Percentiles rank a stretch among this genome's conserved stretches.
These are phyloP conservation scores for Linum lewisii DNA, from an alignment of 345 rosid species.

Conservation along the genomic window DNA sequence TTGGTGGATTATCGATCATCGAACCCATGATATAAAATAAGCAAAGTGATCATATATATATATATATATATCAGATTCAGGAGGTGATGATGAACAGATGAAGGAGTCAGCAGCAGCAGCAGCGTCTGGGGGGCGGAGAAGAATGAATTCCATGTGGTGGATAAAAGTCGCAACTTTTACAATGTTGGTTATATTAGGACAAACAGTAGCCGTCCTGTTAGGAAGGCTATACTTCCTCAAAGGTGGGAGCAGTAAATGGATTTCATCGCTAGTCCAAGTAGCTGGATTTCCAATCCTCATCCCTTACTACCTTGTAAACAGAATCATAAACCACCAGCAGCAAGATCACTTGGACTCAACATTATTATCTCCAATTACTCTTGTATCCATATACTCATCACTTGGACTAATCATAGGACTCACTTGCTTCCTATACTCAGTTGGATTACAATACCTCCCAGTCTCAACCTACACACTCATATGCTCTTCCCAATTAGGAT, in stretches of 20 bases:
- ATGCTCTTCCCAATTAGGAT: conserved; percentile 35
- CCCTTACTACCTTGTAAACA: background rate
- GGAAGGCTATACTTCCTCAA: conserved; percentile 15
- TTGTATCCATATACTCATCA: conserved; percentile 19
- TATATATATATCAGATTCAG: too few species aligned
- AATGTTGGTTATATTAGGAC: conserved; percentile 11
- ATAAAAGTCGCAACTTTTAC: conserved; percentile 3
- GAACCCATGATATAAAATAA: background rate
- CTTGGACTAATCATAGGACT: conserved; percentile 30
- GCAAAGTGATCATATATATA: too few species aligned
- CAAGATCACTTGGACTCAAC: too few species aligned
- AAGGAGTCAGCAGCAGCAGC: too few species aligned
- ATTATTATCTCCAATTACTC: too few species aligned
- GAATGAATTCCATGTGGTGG: conserved; percentile 8
- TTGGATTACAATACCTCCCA: conserved; percentile 42
- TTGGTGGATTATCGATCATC: too few species aligned
- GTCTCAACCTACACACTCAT: conserved; percentile 44
- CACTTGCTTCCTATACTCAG: conserved; percentile 26
- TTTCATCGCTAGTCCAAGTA: background rate
- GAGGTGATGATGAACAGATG: background rate
- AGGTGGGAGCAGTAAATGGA: background rate
- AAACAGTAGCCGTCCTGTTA: conserved; percentile 11
- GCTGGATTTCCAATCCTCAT: background rate
- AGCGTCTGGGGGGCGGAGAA: too few species aligned
- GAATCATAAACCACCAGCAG: too few species aligned